Evolutionary conservation across 1,284 basidiomycete species (phyloP), one percentile per base, ranked within the genome.

Genomic region (Trichosporon faecale): DNA sequence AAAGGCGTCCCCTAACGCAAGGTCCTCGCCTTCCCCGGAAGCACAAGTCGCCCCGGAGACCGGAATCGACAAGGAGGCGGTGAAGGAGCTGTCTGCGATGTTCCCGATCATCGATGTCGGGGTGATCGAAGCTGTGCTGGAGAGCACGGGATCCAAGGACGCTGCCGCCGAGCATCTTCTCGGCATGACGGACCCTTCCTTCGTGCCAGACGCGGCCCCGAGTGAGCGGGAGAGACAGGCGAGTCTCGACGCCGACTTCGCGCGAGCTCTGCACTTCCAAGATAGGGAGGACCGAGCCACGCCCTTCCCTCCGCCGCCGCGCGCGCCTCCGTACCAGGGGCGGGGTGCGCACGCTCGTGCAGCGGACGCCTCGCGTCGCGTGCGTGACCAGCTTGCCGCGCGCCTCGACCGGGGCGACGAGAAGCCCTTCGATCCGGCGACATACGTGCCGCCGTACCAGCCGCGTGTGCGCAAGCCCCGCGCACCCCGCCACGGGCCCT

Each of bases 171-270:
- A 83, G 75, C 76, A 74, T 37, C 72, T 84, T 40, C 73, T 84
- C 18, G 76, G 76, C 61, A 82, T 84, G 80, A 82, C 80, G 16
- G 82, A 84, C 69, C 77, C 77, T 21, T 74, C 79, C 63, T 83
- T 82, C 70, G 79, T 76, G 71, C 78, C 80, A 1, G 80, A 81
- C 65, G 75, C 80, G 16, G 16, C 65, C 3, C 16, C 18, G 16
- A 49, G 52, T 7, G 57, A 61, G 37, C 27, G 67, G 2, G 49
- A 65, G 29, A 55, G 66, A 66, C 82, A 84, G 73, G 72, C 81
- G 49, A 78, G 82, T 66, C 74, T 82, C 0, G 82, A 84, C 69
- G 82, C 78, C n/a, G 76, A 81, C 67, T 82, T 81, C 65, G 82
- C 82, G 0, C 76, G 80, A 6, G 79, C 81, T 0, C 73, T 84